Base-by-base conservation (phyloP, 257 asterid species). In the Parsonsia alboflavescens region DNA sequence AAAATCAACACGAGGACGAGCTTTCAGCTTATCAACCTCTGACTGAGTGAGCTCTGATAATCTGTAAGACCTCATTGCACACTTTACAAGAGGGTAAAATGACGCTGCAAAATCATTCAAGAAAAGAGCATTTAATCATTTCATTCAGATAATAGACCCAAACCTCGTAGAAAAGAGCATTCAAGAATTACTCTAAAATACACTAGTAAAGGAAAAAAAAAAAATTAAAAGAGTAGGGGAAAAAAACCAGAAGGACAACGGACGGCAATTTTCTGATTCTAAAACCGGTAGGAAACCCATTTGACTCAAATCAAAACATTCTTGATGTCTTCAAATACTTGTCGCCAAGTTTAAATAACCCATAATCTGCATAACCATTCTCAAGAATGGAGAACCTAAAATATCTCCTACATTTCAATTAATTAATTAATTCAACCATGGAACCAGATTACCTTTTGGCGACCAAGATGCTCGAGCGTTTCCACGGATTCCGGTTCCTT, bases 1-100 rank as follows among this genome's bases (percentile, higher is more conserved):
- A 76, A 94, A 94, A 78, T 92, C 96, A 76, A 94, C 90, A 28
- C 97, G 92, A 33, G 98, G 98, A 36, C 98, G 99, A 81, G 89
- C 82, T 82, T 89, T 90, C 68, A 94, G 97, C 78, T 81, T 80
- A 82, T 90, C 88, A 80, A 90, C 96, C 96, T 92, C 95, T 2
- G 84, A 81, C 73, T 78, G 80, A 65, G 84, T 77, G 73, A 94
- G 99, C 71, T 92, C 96, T 7, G 96, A 89, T 72, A 94, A 86
- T 91, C 79, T 92, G 71, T 90, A 90, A 28, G 97, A 85, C 89
- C 85, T 92, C 99, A 94, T 94, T 48, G 91, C 84, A 70, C 97
- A 89, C 81, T 54, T 84, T 44, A 86, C 76, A n/a, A 76, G 30
- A 81, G 85, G 84, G 30, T 42, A 68, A 73, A 86, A 68, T 64